Percentiles rank a stretch among this genome's conserved stretches.
Evolutionary conservation across 805 yeast species (phyloP).

Genomic region (Saccharomycopsis sp.): DNA sequence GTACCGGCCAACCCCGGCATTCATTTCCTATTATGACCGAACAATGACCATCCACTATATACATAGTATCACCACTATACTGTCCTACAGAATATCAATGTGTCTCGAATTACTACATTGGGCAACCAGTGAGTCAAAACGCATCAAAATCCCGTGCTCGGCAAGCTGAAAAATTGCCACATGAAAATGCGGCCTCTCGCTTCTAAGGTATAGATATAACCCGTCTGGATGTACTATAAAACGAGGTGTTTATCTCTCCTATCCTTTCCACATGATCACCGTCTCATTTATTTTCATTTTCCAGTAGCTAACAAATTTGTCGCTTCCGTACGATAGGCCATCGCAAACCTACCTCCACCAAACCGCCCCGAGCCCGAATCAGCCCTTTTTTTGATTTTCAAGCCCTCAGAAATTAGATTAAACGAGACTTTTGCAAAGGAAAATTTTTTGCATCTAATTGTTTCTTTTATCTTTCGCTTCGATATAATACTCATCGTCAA

Average conservation of each 20-base stretch:
- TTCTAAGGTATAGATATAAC: no score
- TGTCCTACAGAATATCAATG: no score
- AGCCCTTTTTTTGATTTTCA: not conserved
- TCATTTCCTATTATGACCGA: not conserved
- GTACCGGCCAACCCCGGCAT: no score
- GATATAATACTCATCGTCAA: not conserved
- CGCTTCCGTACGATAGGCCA: no score
- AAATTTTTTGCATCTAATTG: not conserved
- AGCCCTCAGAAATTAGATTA: not conserved
- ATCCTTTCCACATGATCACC: no score
- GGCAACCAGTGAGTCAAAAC: not conserved
- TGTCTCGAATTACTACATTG: not conserved
- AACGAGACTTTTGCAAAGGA: not conserved
- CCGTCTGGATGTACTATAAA: no score
- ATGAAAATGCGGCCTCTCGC: not conserved
- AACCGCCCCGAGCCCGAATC: not conserved
- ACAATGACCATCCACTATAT: not conserved
- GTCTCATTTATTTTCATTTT: no score
- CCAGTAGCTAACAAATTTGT: no score
- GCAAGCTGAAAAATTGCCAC: not conserved
- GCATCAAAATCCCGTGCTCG: not conserved
- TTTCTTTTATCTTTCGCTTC: not conserved
- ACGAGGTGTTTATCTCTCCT: no score
- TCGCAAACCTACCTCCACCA: not conserved
- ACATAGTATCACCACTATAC: not conserved